Percentiles rank a stretch among this genome's conserved stretches.
These are phyloP conservation scores for Antitrichia curtipendula DNA, from an alignment of 225 moss, liverwort and hornwort genomes.

Conservation along the genomic window DNA sequence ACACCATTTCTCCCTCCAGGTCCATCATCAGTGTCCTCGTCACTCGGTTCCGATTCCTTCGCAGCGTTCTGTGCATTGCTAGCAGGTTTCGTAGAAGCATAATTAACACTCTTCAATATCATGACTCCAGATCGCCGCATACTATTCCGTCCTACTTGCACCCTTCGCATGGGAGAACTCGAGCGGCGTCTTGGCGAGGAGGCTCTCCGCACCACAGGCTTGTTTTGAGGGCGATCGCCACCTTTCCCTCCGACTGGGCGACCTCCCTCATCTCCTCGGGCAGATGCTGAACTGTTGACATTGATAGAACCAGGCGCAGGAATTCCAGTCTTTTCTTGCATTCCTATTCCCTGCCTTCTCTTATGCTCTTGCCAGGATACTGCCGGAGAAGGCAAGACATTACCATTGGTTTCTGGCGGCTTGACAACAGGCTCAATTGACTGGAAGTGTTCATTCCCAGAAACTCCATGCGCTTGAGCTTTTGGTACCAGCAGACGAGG, in stretches of 20 bases:
- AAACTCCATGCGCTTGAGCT: constrained; percentile 8
- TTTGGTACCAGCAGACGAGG: constrained; percentile 15
- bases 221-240: constrained; percentile 26
- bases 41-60: constrained; percentile 46
- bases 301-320: background rate
- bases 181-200: constrained; percentile 82
- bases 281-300: background rate
- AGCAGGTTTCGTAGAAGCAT: constrained; percentile 44
- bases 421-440: background rate
- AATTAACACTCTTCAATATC: constrained; percentile 78
- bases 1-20: constrained; percentile 27
- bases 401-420: constrained; percentile 20
- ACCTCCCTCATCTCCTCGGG: constrained; percentile 15
- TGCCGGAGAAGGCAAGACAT: constrained; percentile 11
- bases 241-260: constrained; percentile 12
- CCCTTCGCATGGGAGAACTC: constrained; percentile 74
- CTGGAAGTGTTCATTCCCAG: constrained; percentile 13
- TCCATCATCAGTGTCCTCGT: constrained; percentile 48
- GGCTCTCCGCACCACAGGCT: constrained; percentile 46
- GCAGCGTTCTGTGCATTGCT: constrained; percentile 8
- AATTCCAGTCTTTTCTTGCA: background rate
- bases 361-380: constrained; percentile 19
- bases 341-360: constrained; percentile 15
- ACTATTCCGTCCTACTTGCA: constrained; percentile 77
- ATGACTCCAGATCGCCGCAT: constrained; percentile 75